Evolutionary conservation across 371 early-diverging fungal species (phyloP).

Genomic region (Rhizopus delemar): DNA sequence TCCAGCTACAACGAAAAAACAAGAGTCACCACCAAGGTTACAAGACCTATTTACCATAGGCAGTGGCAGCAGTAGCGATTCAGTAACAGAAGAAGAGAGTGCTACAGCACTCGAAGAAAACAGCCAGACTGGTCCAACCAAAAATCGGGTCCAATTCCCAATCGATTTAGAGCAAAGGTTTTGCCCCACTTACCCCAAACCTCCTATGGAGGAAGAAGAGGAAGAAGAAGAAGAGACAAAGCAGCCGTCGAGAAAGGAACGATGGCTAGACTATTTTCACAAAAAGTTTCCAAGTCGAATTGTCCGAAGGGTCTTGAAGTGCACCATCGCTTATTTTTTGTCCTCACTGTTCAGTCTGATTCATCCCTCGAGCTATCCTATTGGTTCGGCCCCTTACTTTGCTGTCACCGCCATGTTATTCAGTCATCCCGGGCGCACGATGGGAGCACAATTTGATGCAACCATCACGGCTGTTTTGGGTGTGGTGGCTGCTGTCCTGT

Average conservation of each 20-base stretch:
- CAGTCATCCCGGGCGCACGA: slow-evolving; percentile 53
- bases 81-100: slow-evolving; percentile 13
- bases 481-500: slow-evolving; percentile 36
- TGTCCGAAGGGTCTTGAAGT: slow-evolving; percentile 57
- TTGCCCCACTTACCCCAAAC: slow-evolving; percentile 18
- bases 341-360: slow-evolving; percentile 49
- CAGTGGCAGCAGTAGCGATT: slow-evolving; percentile 4
- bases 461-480: slow-evolving; percentile 47
- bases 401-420: slow-evolving; percentile 50
- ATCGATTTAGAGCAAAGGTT: slow-evolving; percentile 16
- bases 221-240: slow-evolving; percentile 2
- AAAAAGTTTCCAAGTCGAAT: slow-evolving; percentile 51
- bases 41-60: slow-evolving; percentile 17
- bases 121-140: neutral
- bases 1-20: slow-evolving; percentile 7
- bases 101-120: neutral
- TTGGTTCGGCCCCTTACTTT: slow-evolving; percentile 49
- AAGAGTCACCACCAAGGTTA: slow-evolving; percentile 2
- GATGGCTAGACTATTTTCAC: slow-evolving; percentile 25
- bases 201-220: slow-evolving; percentile 21
- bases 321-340: slow-evolving; percentile 51
- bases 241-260: slow-evolving; percentile 15
- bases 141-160: slow-evolving; percentile 17
- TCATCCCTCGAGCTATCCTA: slow-evolving; percentile 23
- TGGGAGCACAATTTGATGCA: slow-evolving; percentile 55